These are phyloP conservation scores for Coprinopsis strossmayeri DNA, from an alignment of 768 basidiomycete species.

Conservation along the genomic window DNA sequence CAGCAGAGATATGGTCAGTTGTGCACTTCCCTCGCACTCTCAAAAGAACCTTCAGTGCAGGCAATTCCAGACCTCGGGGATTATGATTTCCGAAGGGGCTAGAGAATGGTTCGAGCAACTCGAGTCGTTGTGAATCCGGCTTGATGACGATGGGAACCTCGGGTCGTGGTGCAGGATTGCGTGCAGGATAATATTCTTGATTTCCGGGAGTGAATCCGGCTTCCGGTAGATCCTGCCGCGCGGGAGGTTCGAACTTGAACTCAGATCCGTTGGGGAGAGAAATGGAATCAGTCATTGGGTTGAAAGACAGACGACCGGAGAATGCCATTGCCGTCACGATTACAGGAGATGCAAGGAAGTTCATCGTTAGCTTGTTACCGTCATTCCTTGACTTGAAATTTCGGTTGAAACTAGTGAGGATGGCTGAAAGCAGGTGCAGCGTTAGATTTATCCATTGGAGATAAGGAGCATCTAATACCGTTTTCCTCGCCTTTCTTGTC, in stretches of 20 bases:
- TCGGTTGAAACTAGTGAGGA: slow-evolving; percentile 96
- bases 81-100: slow-evolving; percentile 62
- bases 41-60: slow-evolving; percentile 78
- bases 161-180: slow-evolving; percentile 68
- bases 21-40: slow-evolving; percentile 97
- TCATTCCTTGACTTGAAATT: slow-evolving; percentile 90
- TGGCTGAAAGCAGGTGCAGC: slow-evolving; percentile 45
- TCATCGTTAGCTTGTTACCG: slow-evolving; percentile 91
- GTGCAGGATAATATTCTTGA: slow-evolving; percentile 68
- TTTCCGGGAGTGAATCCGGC: slow-evolving; percentile 77
- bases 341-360: slow-evolving; percentile 96
- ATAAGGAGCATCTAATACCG: too few relatives aligned
- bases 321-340: slow-evolving; percentile 98
- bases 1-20: slow-evolving; percentile 97
- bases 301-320: slow-evolving; percentile 89
- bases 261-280: slow-evolving; percentile 57
- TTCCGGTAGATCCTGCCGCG: slow-evolving; percentile 77
- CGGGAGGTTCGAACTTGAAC: slow-evolving; percentile 84
- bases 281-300: slow-evolving; percentile 79
- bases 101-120: slow-evolving; percentile 78
- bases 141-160: slow-evolving; percentile 73
- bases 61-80: slow-evolving; percentile 63
- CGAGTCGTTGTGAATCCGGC: slow-evolving; percentile 76
- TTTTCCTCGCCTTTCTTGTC: slow-evolving; percentile 88
- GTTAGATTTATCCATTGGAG: too few relatives aligned